A percentile compares a stretch with the other conserved stretches of the same genome.
phyloP scores from a whole-genome alignment of 2,329 filamentous ascomycete genomes.

The Venturia pyrina region DNA sequence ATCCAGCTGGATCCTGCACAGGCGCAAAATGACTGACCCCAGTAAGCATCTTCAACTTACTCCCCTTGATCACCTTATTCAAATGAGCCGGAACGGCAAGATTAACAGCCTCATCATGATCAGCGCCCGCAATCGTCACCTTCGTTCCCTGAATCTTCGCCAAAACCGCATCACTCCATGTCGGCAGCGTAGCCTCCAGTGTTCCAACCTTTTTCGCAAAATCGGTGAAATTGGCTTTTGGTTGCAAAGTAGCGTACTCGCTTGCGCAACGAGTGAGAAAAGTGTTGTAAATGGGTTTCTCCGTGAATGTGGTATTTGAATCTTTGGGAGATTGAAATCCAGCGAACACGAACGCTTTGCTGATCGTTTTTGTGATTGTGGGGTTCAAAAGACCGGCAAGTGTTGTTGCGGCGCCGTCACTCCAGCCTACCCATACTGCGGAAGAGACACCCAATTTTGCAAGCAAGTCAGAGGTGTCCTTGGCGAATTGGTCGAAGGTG shows the following conservation, averaged over 20 bases:
- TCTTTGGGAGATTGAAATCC: conserved; percentile 24
- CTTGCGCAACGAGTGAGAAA: conserved; percentile 27
- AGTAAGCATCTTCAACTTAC: conserved; percentile 26
- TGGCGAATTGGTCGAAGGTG: conserved; percentile 30
- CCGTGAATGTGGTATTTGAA: conserved; percentile 27
- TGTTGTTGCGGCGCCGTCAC: conserved; percentile 31
- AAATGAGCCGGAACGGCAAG: conserved; percentile 26
- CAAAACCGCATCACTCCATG: conserved; percentile 19
- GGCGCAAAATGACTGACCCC: conserved; percentile 36
- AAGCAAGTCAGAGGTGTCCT: conserved; percentile 27
- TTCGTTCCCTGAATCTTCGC: conserved; percentile 19
- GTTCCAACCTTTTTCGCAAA: conserved; percentile 30
- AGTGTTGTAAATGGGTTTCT: conserved; percentile 24
- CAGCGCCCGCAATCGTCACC: conserved; percentile 22
- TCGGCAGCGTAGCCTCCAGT: conserved; percentile 29
- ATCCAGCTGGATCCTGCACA: conserved; percentile 28
- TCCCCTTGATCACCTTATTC: conserved; percentile 28
- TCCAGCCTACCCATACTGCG: conserved; percentile 33
- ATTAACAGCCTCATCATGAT: conserved; percentile 32
- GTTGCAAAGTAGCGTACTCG: conserved; percentile 30
- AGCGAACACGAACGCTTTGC: conserved; percentile 33
- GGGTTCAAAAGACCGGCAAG: conserved; percentile 28
- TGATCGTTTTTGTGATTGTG: conserved; percentile 22
- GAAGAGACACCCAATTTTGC: conserved; percentile 20
- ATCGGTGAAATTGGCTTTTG: conserved; percentile 25